phyloP scores from a whole-genome alignment of 805 yeast genomes.

The Candida rishiriensis region DNA sequence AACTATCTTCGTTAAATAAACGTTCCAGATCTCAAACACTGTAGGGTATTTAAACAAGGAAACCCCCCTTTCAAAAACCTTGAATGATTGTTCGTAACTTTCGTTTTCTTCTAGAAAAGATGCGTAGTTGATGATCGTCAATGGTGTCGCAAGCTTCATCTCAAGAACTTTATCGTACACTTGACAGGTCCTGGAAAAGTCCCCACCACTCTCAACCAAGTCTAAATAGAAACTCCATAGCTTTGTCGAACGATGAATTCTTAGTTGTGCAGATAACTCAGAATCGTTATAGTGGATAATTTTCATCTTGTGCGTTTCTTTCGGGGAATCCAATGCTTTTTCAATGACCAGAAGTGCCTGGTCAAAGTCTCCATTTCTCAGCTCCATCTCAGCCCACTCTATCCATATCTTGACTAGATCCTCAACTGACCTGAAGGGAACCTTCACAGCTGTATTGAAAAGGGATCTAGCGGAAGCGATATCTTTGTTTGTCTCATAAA shows the following conservation, averaged over 20 bases:
- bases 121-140: constrained; percentile 63
- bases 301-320: constrained; percentile 5
- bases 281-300: constrained; percentile 34
- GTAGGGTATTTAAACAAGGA: constrained; percentile 54
- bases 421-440: constrained; percentile 56
- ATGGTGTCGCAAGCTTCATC: constrained; percentile 65
- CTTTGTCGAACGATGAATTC: constrained; percentile 55
- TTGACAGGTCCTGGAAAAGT: constrained; percentile 33
- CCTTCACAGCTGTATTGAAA: constrained; percentile 60
- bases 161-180: constrained; percentile 52
- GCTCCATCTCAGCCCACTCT: constrained; percentile 70
- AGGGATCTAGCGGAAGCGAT: constrained; percentile 56
- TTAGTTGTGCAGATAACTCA: constrained; percentile 46
- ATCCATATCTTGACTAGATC: constrained; percentile 69
- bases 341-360: constrained; percentile 33
- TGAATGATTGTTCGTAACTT: constrained; percentile 46
- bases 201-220: constrained; percentile 53
- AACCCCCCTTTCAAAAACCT: constrained; percentile 67
- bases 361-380: constrained; percentile 43
- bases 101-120: constrained; percentile 47
- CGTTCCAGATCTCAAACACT: constrained; percentile 66
- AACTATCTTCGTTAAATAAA: constrained; percentile 54
- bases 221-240: constrained; percentile 77
- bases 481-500: constrained; percentile 57
- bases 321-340: constrained; percentile 27